Evolutionary conservation across 2,329 filamentous ascomycete genomes (phyloP), one percentile per base, ranked within the genome.

Genomic region (Pseudogymnoascus sp.): DNA sequence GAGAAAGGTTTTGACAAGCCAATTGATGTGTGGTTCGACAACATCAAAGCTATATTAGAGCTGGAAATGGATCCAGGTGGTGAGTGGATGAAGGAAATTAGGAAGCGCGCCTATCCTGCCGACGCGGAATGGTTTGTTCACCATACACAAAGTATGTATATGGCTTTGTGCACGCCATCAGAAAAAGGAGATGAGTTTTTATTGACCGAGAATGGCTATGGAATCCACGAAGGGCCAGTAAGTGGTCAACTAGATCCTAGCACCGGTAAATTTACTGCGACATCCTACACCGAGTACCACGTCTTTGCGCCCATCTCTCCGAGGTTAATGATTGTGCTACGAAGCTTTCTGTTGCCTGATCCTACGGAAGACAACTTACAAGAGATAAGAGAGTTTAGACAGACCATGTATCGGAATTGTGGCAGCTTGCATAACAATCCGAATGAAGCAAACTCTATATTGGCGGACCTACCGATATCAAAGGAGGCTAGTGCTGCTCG

Each of bases 21-120:
- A 4, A 66, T 69, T 4, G 72, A 75, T 59, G 72, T 76, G 7
- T 75, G 73, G 73, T 69, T 73, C 22, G 39, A 72, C 22, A 75
- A 74, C 61, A 64, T 75, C 3, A 66, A 66, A 14, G 63, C 63
- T 4, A 72, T 76, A 8, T 49, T 74, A 23, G 70, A 74, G 28
- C 49, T 73, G 7, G 36, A 70, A n/a, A 71, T 73, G 67, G 67
- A 73, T 66, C 28, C 63, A 7, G 58, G 66, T 6, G 58, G 58
- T 9, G 52, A 67, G 14, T 75, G 73, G 74, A 66, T 66, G n/a
- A n/a, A 60, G 4, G 52, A 67, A 36, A 64, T 75, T 4, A 14
- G 36, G 35, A 61, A 69, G n/a, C 59, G 62, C 2, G 69, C 69
- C 8, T 75, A 69, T 62, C 66, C 66, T 14, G 64, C 64, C 2